A percentile compares a stretch with the other conserved stretches of the same genome.
These are phyloP conservation scores for Apophysomyces trapeziformis DNA, from an alignment of 371 early-diverging fungal genomes.

Conservation along the genomic window DNA sequence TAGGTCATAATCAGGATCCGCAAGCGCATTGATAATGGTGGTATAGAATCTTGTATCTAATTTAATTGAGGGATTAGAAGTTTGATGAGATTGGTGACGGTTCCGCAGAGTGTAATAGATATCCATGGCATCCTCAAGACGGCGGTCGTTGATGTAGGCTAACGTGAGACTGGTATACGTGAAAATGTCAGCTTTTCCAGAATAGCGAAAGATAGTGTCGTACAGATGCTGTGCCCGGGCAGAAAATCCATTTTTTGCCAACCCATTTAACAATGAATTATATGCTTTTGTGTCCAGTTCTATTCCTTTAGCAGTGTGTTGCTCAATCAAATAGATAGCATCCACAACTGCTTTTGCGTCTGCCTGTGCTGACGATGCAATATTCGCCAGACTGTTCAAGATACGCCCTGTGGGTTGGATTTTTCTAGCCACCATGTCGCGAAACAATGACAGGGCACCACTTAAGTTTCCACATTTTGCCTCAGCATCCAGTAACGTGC, in stretches of 20 bases:
- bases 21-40: conserved; percentile 26
- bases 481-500: conserved; percentile 55
- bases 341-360: conserved; percentile 6
- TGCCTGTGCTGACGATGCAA: conserved; percentile 16
- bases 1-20: conserved; percentile 10
- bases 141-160: conserved; percentile 44
- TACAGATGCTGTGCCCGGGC: conserved; percentile 44
- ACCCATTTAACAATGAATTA: conserved; percentile 33
- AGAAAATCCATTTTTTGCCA: conserved; percentile 41
- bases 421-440: conserved; percentile 37
- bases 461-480: conserved; percentile 33
- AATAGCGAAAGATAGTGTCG: conserved; percentile 39
- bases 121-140: conserved; percentile 46
- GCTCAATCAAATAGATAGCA: conserved; percentile 6
- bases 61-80: conserved; percentile 1
- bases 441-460: conserved; percentile 35
- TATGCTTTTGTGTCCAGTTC: conserved; percentile 22
- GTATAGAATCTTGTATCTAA: conserved; percentile 34
- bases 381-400: conserved; percentile 33
- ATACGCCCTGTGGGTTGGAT: conserved; percentile 43
- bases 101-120: conserved; percentile 48
- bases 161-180: conserved; percentile 45
- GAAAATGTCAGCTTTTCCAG: conserved; percentile 28
- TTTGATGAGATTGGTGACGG: conserved; percentile 19
- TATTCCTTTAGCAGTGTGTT: conserved; percentile 2